Base-by-base conservation (phyloP, 2,329 filamentous ascomycete genomes). In the Apiospora hydei region DNA sequence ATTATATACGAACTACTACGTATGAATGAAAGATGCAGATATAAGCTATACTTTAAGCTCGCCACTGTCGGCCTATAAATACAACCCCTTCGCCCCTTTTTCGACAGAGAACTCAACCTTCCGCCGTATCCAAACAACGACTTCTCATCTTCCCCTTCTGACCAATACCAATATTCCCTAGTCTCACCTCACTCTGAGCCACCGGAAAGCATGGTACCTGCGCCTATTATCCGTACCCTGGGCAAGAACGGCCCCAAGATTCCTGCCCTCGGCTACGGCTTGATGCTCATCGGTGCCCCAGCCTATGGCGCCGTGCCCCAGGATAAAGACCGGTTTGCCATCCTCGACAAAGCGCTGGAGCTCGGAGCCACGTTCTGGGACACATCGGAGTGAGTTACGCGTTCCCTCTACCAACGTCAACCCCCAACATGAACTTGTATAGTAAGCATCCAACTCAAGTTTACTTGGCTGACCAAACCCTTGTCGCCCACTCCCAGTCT, bases 361-460 rank as follows among this genome's bases (percentile, higher is more conserved):
- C 72, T 83, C 3, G 87, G 87, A 67, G 81, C 84, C 49, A 81
- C 80, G 16, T 83, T 84, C 77, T 88, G 85, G 85, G 86, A 88
- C 69, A 81, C 80, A 14, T 80, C 78, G 16, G 78, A 67, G 66
- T 67, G 44, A 44, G 66, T 67, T 10, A 3, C n/a, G 7, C 51
- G 6, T 24, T 21, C 4, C 57, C 30, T 24, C 6, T 4, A 11
- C 41, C 26, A 18, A 7, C 18, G 26, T 34, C 11, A 11, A 38
- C 14, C 26, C 26, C 16, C 21, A 4, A 21, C 8, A 21, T 7
- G 3, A 8, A n/a, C 5, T 10, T 10, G 6, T 30, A 30, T 30
- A 18, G 21, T n/a, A 10, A 2, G 18, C n/a, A 47, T 2, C 8
- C 46, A 47, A 7, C 2, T n/a, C 46, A n/a, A 21, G 10, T 43